phyloP scores from a whole-genome alignment of 2,329 filamentous ascomycete species.

The Talaromyces islandicus region DNA sequence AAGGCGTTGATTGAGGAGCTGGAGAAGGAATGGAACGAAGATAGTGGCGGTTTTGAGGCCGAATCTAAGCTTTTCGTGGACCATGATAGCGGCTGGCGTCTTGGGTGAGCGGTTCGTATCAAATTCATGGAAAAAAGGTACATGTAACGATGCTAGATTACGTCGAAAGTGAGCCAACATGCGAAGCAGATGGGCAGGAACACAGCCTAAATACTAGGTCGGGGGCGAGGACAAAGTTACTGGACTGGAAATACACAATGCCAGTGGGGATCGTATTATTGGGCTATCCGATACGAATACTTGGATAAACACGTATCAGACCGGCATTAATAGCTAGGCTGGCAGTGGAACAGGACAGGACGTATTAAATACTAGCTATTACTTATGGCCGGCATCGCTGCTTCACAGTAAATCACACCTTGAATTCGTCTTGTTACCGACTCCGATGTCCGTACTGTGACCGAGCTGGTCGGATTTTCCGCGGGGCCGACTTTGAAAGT shows the following conservation, averaged over 20 bases:
- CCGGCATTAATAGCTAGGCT: too few species aligned
- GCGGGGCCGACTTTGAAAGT: neutral
- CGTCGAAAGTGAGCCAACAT: neutral
- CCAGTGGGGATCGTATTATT: too few species aligned
- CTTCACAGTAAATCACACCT: neutral
- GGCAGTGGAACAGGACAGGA: neutral
- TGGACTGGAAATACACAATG: neutral
- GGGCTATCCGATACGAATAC: too few species aligned
- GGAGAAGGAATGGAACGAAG: neutral
- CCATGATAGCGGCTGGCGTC: neutral
- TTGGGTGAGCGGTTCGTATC: neutral
- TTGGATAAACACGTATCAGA: too few species aligned
- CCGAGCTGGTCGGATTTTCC: neutral
- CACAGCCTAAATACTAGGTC: neutral
- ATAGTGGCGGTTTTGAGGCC: neutral
- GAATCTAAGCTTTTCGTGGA: neutral
- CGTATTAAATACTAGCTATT: neutral
- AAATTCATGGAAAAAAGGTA: neutral
- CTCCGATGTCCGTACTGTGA: neutral
- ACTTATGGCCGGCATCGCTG: neutral
- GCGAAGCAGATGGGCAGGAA: neutral
- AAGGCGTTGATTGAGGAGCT: neutral
- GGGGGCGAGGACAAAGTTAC: neutral
- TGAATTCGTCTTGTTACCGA: neutral
- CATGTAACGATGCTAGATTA: neutral